phyloP scores from a whole-genome alignment of 305 asterid genomes.

The Withania somnifera region DNA sequence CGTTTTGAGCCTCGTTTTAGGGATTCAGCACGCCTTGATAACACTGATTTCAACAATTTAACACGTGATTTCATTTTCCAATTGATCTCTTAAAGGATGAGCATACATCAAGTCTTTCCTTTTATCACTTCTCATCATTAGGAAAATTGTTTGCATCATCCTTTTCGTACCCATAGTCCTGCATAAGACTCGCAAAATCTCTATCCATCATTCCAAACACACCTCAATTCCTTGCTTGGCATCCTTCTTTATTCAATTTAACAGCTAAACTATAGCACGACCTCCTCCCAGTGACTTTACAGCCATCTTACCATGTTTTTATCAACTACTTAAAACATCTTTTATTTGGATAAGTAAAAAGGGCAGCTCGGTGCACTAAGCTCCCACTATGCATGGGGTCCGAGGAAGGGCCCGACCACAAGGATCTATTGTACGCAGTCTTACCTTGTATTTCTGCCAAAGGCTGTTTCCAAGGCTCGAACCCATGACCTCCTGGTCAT shows the following conservation, averaged over 20 bases:
- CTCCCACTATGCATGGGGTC: too few relatives aligned
- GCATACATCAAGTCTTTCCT: not conserved
- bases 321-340: not conserved
- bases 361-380: too few relatives aligned
- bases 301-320: not conserved
- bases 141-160: not conserved
- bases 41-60: too few relatives aligned
- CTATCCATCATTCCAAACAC: not conserved
- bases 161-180: not conserved
- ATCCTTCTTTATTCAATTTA: not conserved
- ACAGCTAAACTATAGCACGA: not conserved
- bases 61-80: not conserved
- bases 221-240: not conserved
- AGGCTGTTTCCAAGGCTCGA: too few relatives aligned
- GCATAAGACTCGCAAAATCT: not conserved
- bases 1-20: too few relatives aligned
- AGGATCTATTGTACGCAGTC: too few relatives aligned
- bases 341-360: too few relatives aligned
- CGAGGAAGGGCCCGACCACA: too few relatives aligned
- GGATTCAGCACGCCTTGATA: too few relatives aligned
- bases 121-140: not conserved
- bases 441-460: too few relatives aligned
- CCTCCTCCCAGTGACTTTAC: not conserved
- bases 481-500: too few relatives aligned
- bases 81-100: not conserved